Conservation (phyloP, 192 early-diverging fungal genomes). For the Coemansia sp. region DNA sequence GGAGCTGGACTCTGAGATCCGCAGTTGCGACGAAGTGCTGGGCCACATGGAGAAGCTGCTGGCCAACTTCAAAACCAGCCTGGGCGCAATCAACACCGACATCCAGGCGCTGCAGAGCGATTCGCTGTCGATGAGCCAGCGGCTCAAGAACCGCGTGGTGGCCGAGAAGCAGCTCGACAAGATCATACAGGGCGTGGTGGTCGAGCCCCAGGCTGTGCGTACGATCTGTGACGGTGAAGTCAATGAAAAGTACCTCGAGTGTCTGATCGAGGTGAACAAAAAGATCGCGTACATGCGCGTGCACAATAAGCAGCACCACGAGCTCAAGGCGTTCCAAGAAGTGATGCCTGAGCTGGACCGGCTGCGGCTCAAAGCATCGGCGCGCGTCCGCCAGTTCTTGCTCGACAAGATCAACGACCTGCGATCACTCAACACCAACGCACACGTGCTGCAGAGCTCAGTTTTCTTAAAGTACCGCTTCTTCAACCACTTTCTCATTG, state of each 20-base stretch:
- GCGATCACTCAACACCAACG: slow-evolving; percentile 87
- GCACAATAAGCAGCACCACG: slow-evolving; percentile 69
- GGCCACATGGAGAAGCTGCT: slow-evolving; percentile 83
- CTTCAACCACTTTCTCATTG: slow-evolving; percentile 87
- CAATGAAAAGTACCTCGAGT: slow-evolving; percentile 84
- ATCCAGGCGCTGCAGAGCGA: slow-evolving; percentile 85
- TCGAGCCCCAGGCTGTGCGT: slow-evolving; percentile 70
- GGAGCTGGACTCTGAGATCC: slow-evolving; percentile 51
- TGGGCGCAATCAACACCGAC: slow-evolving; percentile 85
- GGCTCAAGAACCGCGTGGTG: slow-evolving; percentile 81
- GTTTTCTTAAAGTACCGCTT: slow-evolving; percentile 89
- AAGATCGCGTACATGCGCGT: slow-evolving; percentile 80
- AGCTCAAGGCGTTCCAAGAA: slow-evolving; percentile 79
- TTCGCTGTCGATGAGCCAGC: slow-evolving; percentile 76
- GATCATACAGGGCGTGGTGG: slow-evolving; percentile 83
- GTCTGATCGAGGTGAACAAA: slow-evolving; percentile 81
- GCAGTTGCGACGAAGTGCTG: slow-evolving; percentile 75
- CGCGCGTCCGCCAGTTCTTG: slow-evolving; percentile 86
- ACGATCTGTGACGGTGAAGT: slow-evolving; percentile 92
- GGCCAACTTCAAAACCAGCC: slow-evolving; percentile 79
- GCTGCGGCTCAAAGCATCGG: slow-evolving; percentile 77
- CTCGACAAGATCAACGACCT: slow-evolving; percentile 83
- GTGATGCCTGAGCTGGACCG: slow-evolving; percentile 91
- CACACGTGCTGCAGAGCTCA: slow-evolving; percentile 89
- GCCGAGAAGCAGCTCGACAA: slow-evolving; percentile 72